Evolutionary conservation across 805 yeast species (phyloP), one percentile per base, ranked within the genome.

Genomic region (Cyberlindnera bimundalis): DNA sequence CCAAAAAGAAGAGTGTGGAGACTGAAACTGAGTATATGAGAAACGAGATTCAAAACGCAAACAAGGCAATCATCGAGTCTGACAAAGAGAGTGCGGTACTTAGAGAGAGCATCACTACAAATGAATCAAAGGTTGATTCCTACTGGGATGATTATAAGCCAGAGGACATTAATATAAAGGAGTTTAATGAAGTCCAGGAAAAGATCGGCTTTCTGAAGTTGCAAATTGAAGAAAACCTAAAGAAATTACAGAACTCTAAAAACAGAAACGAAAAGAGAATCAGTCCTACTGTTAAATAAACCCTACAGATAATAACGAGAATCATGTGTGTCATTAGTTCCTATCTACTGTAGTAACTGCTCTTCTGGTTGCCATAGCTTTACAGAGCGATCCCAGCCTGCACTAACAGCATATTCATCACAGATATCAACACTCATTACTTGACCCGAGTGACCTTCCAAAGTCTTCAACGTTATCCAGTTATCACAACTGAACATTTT

Each of bases 361-460:
- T 45, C 43, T 33, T 52, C 42, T n/a, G 35, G 40, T 20, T 50
- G 19, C 88, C 88, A 84, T 31, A 84, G 39, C 39, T 48, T 48
- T 8, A 43, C 40, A 11, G 47, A 43, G 18, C 47, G 44, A 23
- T 44, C 47, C 48, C 47, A 47, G 1, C 52, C 52, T 19, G 46
- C 39, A 38, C 52, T 48, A 13, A 42, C 48, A 1, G 89, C 61
- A 25, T 44, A 54, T 7, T 63, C 51, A 7, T 72, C 73, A 40
- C 70, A 56, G 1, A 82, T 52, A 55, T 84, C 95, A 35, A 84
- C 73, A 42, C 81, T 66, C 81, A 89, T 77, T 4, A 87, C 77
- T 52, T 83, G 81, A 45, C 85, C 95, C 6, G 72, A 71, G 24
- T 80, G 81, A 9, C 74, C 79, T 34, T 66, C 61, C 30, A 89